Evolutionary conservation across 805 yeast species (phyloP), one percentile per base, ranked within the genome.

Genomic region (Hanseniaspora thailandica): DNA sequence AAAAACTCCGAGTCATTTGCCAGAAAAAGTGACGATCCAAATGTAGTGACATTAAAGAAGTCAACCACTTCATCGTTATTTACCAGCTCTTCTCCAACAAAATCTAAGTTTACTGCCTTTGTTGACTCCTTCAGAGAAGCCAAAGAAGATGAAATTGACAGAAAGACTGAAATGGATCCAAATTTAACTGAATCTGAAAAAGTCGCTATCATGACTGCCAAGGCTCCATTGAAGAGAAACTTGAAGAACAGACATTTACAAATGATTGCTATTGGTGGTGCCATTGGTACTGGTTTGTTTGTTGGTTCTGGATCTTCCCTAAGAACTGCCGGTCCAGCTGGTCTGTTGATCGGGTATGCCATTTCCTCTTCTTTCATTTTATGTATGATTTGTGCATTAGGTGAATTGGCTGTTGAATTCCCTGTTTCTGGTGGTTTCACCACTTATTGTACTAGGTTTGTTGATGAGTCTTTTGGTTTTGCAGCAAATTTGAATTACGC

Each of bases 261-360:
- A 64, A 76, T 80, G 80, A 77, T 80, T 56, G 81, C 86, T 34
- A 73, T 82, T 52, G 86, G 84, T 57, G 85, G 85, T 59, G 74
- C 81, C 56, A 79, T 81, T 57, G 86, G 87, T 65, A 80, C 86
- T 26, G 93, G 90, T 63, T 69, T 84, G 54, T 78, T 84, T 59
- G 82, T 84, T 48, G 85, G 86, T 61, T 75, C 84, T 25, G 86
- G 86, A 56, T 68, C 69, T 12, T 78, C 84, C 3, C 68, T 82
- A 55, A 59, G 72, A 48, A 74, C 78, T 35, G 84, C 83, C 58
- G 87, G 87, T 38, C 86, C 87, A 17, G 86, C 81, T 2, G 75
- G 79, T 51, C 61, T 80, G n/a, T 60, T 78, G 55, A 72, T 78
- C 44, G 81, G 80, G 57, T 75, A 80, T 72, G 60, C 66, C 46